Percentiles rank a stretch among this genome's conserved stretches.
These are phyloP conservation scores for Nicotiana attenuata DNA, from an alignment of 257 asterid genomes.

Conservation along the genomic window DNA sequence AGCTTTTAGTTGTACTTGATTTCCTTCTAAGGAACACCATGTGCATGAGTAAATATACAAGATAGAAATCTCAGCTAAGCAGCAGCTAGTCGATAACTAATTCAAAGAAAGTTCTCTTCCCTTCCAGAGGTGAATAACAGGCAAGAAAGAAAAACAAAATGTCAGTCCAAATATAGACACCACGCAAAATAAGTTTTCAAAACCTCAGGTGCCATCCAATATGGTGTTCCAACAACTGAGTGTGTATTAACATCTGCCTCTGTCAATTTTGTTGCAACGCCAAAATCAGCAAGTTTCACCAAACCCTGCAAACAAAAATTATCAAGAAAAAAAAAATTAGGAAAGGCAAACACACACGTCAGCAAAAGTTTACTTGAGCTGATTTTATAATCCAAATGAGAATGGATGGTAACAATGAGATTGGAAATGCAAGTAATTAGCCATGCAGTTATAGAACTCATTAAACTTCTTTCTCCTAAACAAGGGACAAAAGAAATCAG, in stretches of 20 bases:
- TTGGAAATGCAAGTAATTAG: background rate
- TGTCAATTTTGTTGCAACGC: conserved; percentile 94
- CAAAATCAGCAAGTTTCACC: conserved; percentile 99
- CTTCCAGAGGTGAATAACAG: background rate
- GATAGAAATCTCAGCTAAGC: background rate
- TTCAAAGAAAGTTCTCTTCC: background rate
- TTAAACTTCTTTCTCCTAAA: background rate
- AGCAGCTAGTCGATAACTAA: background rate
- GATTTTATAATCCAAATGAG: background rate
- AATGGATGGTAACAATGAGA: background rate
- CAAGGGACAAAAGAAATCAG: conserved; percentile 2
- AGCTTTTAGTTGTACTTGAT: background rate
- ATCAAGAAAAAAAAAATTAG: conserved; percentile 15
- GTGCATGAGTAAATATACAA: background rate
- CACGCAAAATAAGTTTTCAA: background rate
- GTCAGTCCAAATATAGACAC: background rate
- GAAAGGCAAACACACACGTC: background rate
- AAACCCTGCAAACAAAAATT: conserved; percentile 77
- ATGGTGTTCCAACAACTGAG: conserved; percentile 99
- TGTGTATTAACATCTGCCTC: conserved; percentile 94
- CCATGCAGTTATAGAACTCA: background rate
- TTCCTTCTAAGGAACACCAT: background rate
- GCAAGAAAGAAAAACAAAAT: conserved; percentile 2
- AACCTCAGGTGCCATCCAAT: conserved; percentile 99
- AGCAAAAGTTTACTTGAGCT: background rate